Conservation (phyloP, 176 grass and related monocot species). For the Ampelocalamus luodianensis region DNA sequence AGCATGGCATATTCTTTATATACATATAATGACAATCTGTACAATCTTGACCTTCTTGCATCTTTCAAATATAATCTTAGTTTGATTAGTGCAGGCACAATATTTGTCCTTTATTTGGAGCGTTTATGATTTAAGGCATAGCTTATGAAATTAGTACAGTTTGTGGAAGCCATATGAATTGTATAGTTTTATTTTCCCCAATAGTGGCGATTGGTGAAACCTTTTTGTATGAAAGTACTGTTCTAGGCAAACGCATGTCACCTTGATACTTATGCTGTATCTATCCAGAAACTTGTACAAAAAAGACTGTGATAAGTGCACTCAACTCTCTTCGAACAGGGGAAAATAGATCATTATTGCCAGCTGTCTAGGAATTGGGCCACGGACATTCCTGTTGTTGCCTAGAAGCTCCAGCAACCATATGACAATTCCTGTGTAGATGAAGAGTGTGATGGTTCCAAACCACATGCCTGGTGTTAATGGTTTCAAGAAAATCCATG, state of each 20-base stretch:
- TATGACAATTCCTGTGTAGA: slow-evolving; percentile 60
- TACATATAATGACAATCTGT: background rate
- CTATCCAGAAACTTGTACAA: background rate
- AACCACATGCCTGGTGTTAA: slow-evolving; percentile 56
- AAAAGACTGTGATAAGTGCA: slow-evolving; percentile 24
- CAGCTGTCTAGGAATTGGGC: slow-evolving; percentile 17
- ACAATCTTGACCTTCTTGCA: background rate
- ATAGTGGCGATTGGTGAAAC: background rate
- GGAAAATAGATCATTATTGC: slow-evolving; percentile 48
- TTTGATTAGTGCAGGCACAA: background rate
- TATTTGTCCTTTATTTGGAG: background rate
- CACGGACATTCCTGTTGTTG: slow-evolving; percentile 17
- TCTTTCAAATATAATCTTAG: background rate
- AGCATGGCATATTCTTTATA: background rate
- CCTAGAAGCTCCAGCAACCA: slow-evolving; percentile 55
- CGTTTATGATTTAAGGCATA: background rate
- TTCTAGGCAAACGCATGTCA: background rate
- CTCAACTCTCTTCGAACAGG: slow-evolving; percentile 52
- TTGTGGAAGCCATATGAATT: background rate
- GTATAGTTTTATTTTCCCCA: background rate
- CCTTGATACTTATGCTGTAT: background rate
- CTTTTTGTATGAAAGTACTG: background rate
- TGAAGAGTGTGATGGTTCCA: slow-evolving; percentile 42
- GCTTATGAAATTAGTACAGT: background rate
- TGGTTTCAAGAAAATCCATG: slow-evolving; percentile 67